Evolutionary conservation across 352 stramenopile species (phyloP).

Genomic region (Globisporangium canariense): DNA sequence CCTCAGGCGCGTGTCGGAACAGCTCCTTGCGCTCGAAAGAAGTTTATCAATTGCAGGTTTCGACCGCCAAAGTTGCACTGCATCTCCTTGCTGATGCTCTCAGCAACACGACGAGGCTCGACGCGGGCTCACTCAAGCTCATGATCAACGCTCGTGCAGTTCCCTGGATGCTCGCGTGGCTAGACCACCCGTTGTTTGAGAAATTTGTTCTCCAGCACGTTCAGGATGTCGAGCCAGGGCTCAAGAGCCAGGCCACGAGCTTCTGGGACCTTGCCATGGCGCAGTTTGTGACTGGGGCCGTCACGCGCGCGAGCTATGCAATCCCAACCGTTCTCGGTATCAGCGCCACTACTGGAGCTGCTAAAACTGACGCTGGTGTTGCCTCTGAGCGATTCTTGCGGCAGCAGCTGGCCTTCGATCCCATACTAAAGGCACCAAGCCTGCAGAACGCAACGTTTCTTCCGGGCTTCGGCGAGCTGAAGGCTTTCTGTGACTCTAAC

Average conservation of each 20-base stretch:
- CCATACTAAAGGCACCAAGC: background rate
- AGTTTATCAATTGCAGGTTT: constrained; percentile 4
- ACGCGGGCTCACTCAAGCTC: constrained; percentile 1
- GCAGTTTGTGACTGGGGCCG: constrained; percentile 47
- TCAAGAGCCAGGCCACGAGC: background rate
- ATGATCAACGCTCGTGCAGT: constrained; percentile 30
- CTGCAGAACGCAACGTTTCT: constrained; percentile 18
- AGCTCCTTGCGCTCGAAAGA: background rate
- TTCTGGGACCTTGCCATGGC: constrained; percentile 30
- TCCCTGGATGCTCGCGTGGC: constrained; percentile 38
- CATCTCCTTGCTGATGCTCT: background rate
- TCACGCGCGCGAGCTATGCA: constrained; percentile 28
- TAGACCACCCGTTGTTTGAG: constrained; percentile 36
- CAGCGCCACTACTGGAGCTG: background rate
- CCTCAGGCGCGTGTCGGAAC: constrained; percentile 22
- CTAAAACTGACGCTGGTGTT: constrained; percentile 27
- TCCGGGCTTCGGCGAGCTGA: constrained; percentile 39
- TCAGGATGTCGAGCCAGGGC: constrained; percentile 8
- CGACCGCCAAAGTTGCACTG: background rate
- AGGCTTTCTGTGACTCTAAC: constrained; percentile 39
- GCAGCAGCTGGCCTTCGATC: constrained; percentile 28
- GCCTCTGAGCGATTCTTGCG: constrained; percentile 38
- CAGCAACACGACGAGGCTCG: background rate
- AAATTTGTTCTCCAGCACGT: constrained; percentile 32
- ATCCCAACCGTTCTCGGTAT: constrained; percentile 16